Evolutionary conservation across 192 early-diverging fungal species (phyloP).

Genomic region (Gaertneriomyces semiglobifer): DNA sequence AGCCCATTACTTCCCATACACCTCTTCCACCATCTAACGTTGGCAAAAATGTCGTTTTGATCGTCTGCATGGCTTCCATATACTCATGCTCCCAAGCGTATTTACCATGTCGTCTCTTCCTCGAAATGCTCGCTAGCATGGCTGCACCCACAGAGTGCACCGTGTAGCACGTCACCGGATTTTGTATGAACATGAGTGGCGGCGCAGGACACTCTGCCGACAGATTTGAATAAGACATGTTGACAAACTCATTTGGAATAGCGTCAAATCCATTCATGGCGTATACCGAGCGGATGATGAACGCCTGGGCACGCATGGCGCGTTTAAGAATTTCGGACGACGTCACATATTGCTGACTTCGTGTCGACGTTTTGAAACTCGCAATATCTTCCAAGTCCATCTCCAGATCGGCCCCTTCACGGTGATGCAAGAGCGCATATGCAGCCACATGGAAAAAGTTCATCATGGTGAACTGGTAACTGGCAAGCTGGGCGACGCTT

Average conservation of each 20-base stretch:
- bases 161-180: constrained; percentile 18
- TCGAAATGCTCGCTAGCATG: not conserved
- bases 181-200: constrained; percentile 15
- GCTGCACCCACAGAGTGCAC: constrained; percentile 3
- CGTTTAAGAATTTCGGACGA: constrained; percentile 13
- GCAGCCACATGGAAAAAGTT: constrained; percentile 12
- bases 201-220: constrained; percentile 11
- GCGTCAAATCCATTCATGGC: constrained; percentile 23
- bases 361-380: constrained; percentile 4
- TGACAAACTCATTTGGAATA: constrained; percentile 8
- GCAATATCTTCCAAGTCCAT: not conserved
- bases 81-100: not conserved
- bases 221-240: not conserved
- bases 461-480: constrained; percentile 20
- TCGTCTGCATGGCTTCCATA: not conserved
- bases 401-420: constrained; percentile 10
- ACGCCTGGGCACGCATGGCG: constrained; percentile 12
- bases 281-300: constrained; percentile 21
- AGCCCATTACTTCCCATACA: constrained; percentile 10
- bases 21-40: constrained; percentile 12
- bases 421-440: constrained; percentile 19
- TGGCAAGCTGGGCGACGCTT: constrained; percentile 20
- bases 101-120: not conserved
- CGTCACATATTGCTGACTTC: not conserved
- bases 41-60: constrained; percentile 12